Evolutionary conservation across 2,329 filamentous ascomycete species (phyloP).

Genomic region (Sarocladium oryzae): DNA sequence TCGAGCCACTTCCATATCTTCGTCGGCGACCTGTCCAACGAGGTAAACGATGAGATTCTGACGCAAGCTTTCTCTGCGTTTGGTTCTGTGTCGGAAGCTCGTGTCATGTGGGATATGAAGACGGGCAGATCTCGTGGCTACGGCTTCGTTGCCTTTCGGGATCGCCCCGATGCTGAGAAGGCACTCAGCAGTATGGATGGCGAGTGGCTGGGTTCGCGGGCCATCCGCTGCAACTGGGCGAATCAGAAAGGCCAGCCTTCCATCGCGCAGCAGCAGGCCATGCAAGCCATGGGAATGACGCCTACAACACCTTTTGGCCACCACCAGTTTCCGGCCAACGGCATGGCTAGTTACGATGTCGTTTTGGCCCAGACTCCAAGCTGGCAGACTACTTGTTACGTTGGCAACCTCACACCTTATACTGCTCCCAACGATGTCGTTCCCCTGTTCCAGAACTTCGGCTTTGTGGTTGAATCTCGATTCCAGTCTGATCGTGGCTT

Average conservation of each 20-base stretch:
- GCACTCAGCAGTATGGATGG: constrained; percentile 97
- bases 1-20: constrained; percentile 99
- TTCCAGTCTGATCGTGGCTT: constrained; percentile 98
- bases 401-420: constrained; percentile 95
- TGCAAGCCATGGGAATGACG: constrained; percentile 97
- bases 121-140: constrained; percentile 95
- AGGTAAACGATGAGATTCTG: constrained; percentile 95
- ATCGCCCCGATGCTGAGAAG: constrained; percentile 89
- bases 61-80: constrained; percentile 93
- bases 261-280: constrained; percentile 93
- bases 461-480: constrained; percentile 92
- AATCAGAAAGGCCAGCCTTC: constrained; percentile 99
- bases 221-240: constrained; percentile 99
- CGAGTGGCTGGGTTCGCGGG: constrained; percentile 96
- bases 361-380: constrained; percentile 88
- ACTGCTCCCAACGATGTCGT: constrained; percentile 94
- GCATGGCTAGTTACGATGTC: constrained; percentile 96
- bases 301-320: constrained; percentile 94
- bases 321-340: constrained; percentile 96
- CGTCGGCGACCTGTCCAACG: constrained; percentile 93
- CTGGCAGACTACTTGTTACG: constrained; percentile 98
- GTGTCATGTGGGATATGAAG: constrained; percentile 99
- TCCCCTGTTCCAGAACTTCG: constrained; percentile 98
- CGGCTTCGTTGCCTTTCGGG: constrained; percentile 95
- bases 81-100: constrained; percentile 90